Conservation (phyloP, 345 rosid species). For the Salix suchowensis region DNA sequence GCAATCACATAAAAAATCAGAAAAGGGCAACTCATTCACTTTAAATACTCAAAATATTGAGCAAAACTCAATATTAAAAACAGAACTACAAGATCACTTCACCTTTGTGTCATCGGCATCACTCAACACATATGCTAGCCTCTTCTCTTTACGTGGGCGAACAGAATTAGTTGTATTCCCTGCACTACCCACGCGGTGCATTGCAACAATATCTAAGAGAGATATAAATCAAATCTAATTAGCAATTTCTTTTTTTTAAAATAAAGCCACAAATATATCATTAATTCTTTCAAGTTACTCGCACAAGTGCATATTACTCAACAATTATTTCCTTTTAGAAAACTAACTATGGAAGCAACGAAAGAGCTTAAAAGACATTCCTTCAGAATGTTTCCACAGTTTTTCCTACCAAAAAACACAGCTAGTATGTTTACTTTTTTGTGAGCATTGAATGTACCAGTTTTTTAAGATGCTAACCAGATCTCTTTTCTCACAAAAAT, state of each 20-base stretch:
- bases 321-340: background rate
- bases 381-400: background rate
- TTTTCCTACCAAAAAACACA: background rate
- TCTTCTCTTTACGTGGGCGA: conserved; percentile 93
- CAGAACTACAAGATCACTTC: background rate
- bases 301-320: background rate
- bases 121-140: conserved; percentile 82
- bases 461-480: background rate
- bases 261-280: background rate
- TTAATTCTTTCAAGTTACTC: background rate
- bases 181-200: conserved; percentile 99
- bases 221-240: background rate
- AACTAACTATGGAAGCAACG: background rate
- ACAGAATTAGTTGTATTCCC: conserved; percentile 80
- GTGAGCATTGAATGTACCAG: background rate
- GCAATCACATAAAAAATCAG: background rate
- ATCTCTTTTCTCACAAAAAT: background rate
- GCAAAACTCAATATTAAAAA: background rate
- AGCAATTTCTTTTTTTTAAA: background rate
- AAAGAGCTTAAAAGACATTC: background rate
- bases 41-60: background rate
- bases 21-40: background rate
- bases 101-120: conserved; percentile 79
- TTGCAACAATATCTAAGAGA: conserved; percentile 44
- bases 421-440: background rate